A percentile compares a stretch with the other conserved stretches of the same genome.
These are phyloP conservation scores for Boletus fagicola DNA, from an alignment of 768 basidiomycete species.

Conservation along the genomic window DNA sequence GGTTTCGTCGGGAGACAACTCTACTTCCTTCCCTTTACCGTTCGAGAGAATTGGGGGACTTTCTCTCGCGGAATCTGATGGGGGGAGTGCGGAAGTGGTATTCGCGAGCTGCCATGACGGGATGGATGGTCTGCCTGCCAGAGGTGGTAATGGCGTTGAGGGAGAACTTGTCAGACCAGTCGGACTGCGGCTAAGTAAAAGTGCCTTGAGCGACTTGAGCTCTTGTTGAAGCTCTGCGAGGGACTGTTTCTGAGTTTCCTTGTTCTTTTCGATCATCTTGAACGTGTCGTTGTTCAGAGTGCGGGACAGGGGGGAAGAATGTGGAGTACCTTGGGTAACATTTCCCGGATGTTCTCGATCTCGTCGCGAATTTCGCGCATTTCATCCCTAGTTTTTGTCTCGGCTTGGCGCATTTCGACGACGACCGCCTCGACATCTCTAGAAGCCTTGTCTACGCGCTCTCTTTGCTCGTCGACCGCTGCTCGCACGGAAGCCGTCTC, in stretches of 20 bases:
- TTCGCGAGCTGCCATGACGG: slow-evolving; percentile 88
- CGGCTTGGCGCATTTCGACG: slow-evolving; percentile 72
- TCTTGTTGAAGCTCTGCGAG: slow-evolving; percentile 89
- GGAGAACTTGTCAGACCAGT: slow-evolving; percentile 44
- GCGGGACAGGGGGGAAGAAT: background rate
- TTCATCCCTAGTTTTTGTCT: slow-evolving; percentile 77
- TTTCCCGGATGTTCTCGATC: slow-evolving; percentile 83
- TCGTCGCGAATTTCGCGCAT: slow-evolving; percentile 92
- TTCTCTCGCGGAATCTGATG: slow-evolving; percentile 15
- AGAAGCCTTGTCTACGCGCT: slow-evolving; percentile 67
- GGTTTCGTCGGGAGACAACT: slow-evolving; percentile 16
- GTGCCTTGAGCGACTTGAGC: slow-evolving; percentile 88
- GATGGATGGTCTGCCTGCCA: slow-evolving; percentile 66
- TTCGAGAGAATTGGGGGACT: slow-evolving; percentile 26
- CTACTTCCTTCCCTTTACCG: slow-evolving; percentile 63
- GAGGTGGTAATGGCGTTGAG: slow-evolving; percentile 48
- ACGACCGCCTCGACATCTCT: slow-evolving; percentile 72
- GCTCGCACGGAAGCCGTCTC: slow-evolving; percentile 71
- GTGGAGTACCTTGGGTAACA: slow-evolving; percentile 81
- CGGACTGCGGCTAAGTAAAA: slow-evolving; percentile 74
- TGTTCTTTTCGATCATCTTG: slow-evolving; percentile 94
- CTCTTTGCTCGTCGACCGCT: slow-evolving; percentile 75
- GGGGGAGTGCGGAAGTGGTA: slow-evolving; percentile 23
- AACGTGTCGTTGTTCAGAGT: background rate
- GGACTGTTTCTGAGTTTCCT: slow-evolving; percentile 79